Percentiles rank a stretch among this genome's conserved stretches.
Conservation (phyloP, 2,329 filamentous ascomycete species). For the Nigrograna mackinnonii region DNA sequence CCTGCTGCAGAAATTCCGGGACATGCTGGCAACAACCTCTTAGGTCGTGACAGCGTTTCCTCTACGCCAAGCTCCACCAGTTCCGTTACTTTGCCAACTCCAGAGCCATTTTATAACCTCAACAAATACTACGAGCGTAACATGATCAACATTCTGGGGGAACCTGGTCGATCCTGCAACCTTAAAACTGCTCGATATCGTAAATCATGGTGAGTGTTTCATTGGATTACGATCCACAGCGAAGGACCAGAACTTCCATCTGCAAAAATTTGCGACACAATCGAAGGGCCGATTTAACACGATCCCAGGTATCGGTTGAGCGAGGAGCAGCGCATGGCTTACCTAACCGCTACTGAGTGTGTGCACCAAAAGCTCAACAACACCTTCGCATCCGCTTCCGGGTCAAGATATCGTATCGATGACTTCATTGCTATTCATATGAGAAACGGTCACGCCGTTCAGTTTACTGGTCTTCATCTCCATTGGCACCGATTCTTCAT, state of each 20-base stretch:
- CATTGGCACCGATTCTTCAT: constrained; percentile 39
- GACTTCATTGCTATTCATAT: too few species aligned
- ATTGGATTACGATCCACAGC: neutral
- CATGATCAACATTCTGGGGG: neutral
- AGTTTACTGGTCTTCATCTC: constrained; percentile 8
- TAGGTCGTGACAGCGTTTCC: neutral
- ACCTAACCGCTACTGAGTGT: neutral
- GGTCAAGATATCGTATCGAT: neutral
- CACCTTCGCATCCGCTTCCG: neutral
- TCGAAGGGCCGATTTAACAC: neutral
- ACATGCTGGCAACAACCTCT: too few species aligned
- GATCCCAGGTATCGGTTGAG: neutral
- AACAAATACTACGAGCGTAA: neutral
- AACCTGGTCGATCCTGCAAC: neutral
- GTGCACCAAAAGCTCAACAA: neutral
- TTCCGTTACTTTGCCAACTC: neutral
- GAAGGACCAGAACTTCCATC: neutral
- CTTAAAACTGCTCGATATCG: too few species aligned
- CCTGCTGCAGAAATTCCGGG: too few species aligned
- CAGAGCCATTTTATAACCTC: neutral
- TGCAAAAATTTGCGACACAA: neutral
- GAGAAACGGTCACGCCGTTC: too few species aligned
- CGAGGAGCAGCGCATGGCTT: neutral
- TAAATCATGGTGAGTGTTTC: neutral
- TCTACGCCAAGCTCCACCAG: neutral